Conservation (phyloP, 768 basidiomycete species). For the Dioszegia aurantiaca region DNA sequence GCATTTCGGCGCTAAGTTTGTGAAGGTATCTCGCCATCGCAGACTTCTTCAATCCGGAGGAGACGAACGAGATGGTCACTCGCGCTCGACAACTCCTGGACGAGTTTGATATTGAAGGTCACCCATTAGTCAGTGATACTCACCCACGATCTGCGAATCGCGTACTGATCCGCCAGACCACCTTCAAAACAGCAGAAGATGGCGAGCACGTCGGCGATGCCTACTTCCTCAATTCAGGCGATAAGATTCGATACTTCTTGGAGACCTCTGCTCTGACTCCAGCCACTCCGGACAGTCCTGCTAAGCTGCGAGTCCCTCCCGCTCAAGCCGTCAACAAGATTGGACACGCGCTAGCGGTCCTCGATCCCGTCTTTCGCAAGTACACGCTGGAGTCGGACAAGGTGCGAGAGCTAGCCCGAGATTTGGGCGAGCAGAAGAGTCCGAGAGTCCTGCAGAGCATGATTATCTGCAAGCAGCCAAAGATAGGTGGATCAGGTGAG, state of each 20-base stretch:
- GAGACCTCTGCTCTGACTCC: constrained; percentile 78
- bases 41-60: constrained; percentile 63
- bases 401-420: constrained; percentile 67
- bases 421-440: constrained; percentile 77
- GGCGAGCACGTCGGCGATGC: constrained; percentile 65
- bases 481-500: constrained; percentile 87
- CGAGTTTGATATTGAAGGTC: constrained; percentile 72
- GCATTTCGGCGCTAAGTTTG: no score
- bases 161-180: constrained; percentile 59
- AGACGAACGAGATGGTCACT: constrained; percentile 62
- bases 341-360: constrained; percentile 68
- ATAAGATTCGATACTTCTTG: constrained; percentile 91
- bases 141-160: not conserved
- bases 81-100: constrained; percentile 73
- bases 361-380: constrained; percentile 75
- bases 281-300: constrained; percentile 55
- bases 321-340: constrained; percentile 84
- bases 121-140: constrained; percentile 66
- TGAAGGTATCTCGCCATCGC: constrained; percentile 75
- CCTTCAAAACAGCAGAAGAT: constrained; percentile 70
- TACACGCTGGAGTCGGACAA: constrained; percentile 76
- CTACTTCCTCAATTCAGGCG: constrained; percentile 86
- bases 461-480: constrained; percentile 91
- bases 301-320: constrained; percentile 63
- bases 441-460: constrained; percentile 87